Conservation (phyloP, 2,329 filamentous ascomycete species). For the Fusarium avenaceum region DNA sequence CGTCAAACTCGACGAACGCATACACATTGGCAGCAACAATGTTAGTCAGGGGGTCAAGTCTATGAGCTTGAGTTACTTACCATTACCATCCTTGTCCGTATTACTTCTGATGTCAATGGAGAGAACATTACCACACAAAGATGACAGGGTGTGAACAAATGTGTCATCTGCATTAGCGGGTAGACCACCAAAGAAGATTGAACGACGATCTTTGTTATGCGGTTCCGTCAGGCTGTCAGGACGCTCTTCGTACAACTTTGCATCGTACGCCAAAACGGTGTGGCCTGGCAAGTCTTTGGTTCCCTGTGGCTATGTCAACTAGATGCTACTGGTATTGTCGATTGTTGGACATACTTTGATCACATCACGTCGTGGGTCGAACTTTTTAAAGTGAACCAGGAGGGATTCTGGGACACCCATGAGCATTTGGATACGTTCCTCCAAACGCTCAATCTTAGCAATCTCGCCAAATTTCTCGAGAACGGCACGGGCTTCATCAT, state of each 20-base stretch:
- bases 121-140: conserved; percentile 56
- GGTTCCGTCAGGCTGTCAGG: conserved; percentile 38
- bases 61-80: conserved; percentile 18
- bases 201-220: conserved; percentile 61
- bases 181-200: conserved; percentile 63
- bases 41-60: conserved; percentile 26
- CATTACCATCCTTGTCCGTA: conserved; percentile 13
- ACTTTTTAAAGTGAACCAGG: conserved; percentile 64
- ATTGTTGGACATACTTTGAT: conserved; percentile 57
- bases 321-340: not conserved
- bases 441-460: conserved; percentile 55
- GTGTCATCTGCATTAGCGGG: conserved; percentile 55
- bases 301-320: not conserved
- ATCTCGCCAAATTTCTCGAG: conserved; percentile 62
- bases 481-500: conserved; percentile 60
- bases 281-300: conserved; percentile 5
- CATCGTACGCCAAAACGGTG: conserved; percentile 25
- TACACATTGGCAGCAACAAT: conserved; percentile 44
- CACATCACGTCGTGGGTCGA: conserved; percentile 65
- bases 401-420: conserved; percentile 55
- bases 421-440: conserved; percentile 52
- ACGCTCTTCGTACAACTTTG: conserved; percentile 21
- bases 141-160: conserved; percentile 55
- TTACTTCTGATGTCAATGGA: conserved; percentile 21
- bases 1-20: conserved; percentile 58